Base-by-base conservation (phyloP, 1,139 yeast genomes). In the Scheffersomyces insectosa region DNA sequence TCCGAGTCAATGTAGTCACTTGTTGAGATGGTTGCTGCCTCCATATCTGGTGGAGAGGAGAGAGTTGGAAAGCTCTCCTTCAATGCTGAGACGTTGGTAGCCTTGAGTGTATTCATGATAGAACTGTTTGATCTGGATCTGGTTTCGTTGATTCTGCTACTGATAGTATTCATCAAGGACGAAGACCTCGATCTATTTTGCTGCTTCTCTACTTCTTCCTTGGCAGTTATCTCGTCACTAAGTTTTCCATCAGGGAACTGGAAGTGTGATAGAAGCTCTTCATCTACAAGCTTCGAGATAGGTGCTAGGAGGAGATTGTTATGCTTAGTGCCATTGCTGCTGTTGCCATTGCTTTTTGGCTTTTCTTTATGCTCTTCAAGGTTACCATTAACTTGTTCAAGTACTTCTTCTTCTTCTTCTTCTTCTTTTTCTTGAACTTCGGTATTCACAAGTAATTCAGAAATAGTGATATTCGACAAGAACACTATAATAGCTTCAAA, bases 401-500 rank as follows among this genome's bases (percentile, higher is more conserved):
- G 32, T 12, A 12, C 15, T 12, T 12, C 8, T 11, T 14, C 20
- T n/a, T 48, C 52, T 13, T 15, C 28, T 11, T 34, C 48, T 6
- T 40, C 40, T 11, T 48, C 52, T 13, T 23, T 28, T 11, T 35
- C 48, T 9, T 40, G 39, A 14, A 31, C 20, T 31, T 31, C 34
- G 7, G 15, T 31, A 13, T 31, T 31, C 10, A 46, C 45, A 23
- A 39, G 27, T 27, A 73, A 52, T 42, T 70, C 77, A 15, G 56
- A 52, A 12, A 68, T 50, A 1, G 75, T 68, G 9, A 71, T 66
- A 40, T 65, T 71, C 46, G 70, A 68, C 36, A 73, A 57, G 51
- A 67, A 73, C 38, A 59, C 65, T 16, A 72, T 55, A 14, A 70
- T 66, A 1, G 79, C 79, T 43, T 73, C 79, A 42, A 72, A 68